Evolutionary conservation across 371 early-diverging fungal genomes (phyloP).

Genomic region (Mortierella sp.): DNA sequence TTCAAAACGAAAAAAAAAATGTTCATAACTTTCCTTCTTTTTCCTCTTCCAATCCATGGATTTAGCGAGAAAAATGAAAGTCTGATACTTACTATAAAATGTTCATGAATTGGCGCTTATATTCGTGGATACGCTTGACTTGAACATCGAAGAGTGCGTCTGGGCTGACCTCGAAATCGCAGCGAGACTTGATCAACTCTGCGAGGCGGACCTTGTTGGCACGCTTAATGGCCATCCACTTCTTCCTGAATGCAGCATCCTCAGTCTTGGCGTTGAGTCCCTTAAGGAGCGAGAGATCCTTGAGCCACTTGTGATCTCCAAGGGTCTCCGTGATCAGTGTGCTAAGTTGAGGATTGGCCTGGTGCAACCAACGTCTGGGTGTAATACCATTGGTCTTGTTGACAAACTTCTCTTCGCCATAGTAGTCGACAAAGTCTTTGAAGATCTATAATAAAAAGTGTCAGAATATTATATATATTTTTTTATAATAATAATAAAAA

Average conservation of each 20-base stretch:
- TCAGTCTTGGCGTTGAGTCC: conserved; percentile 70
- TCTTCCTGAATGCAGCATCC: conserved; percentile 77
- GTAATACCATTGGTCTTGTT: conserved; percentile 97
- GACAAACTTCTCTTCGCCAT: conserved; percentile 86
- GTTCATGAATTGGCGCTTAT: conserved; percentile 98
- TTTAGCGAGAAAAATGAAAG: background rate
- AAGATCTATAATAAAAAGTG: conserved; percentile 66
- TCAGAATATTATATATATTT: conserved; percentile 1
- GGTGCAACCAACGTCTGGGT: conserved; percentile 93
- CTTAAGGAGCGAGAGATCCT: conserved; percentile 73
- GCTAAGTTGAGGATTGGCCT: conserved; percentile 89
- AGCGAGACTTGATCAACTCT: conserved; percentile 75
- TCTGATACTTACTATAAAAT: conserved; percentile 69
- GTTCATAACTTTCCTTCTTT: too few relatives aligned
- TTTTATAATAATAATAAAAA: background rate
- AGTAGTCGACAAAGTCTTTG: conserved; percentile 86
- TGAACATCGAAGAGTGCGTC: conserved; percentile 93
- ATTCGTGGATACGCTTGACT: conserved; percentile 96
- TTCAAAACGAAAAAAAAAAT: background rate
- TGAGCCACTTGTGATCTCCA: conserved; percentile 80
- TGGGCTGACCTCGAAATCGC: conserved; percentile 78
- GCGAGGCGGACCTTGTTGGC: conserved; percentile 90
- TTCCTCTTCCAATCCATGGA: too few relatives aligned
- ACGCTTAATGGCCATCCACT: conserved; percentile 89
- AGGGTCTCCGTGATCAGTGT: conserved; percentile 82